Base-by-base conservation (phyloP, 805 yeast genomes). In the Yarrowia bubula region DNA sequence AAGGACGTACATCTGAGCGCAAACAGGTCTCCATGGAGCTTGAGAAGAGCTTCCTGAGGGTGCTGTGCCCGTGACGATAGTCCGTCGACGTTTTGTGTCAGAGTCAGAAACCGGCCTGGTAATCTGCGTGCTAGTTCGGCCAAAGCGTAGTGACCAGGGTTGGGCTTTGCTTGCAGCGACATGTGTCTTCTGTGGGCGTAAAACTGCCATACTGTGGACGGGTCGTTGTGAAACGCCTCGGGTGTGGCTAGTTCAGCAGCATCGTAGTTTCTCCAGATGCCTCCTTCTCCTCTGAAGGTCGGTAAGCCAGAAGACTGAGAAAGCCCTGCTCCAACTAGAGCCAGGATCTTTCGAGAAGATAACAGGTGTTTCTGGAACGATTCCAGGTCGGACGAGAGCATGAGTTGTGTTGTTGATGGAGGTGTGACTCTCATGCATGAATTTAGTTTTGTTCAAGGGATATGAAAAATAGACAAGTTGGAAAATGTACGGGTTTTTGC, bases 131-230 rank as follows among this genome's bases (percentile, higher is more conserved):
- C 83, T 41, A 92, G 78, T 72, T 81, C 80, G 0, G 93, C 87
- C 53, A 91, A 75, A 1, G 92, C 88, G 58, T 71, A 72, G 72
- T 91, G 97, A 0, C 93, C 96, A 9, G 71, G 74, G 71, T 91
- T 91, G 0, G 97, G 97, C 57, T 71, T 74, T 0, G 93, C 90
- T 50, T 75, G 75, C 61, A 89, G 76, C 0, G 96, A 92, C 57
- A 78, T 78, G 53, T 76, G 80, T 50, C 97, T 73, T 67, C 96
- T 76, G 74, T 84, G 84, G 4, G 90, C 80, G 74, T 92, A 91
- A 71, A 89, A 91, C 72, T 89, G 93, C 97, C 97, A 91, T 8
- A 92, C 97, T 9, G 90, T 78, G 0, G 90, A 89, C 0, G 97
- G 96, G 72, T 91, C 92, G 17, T 79, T 78, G 66, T 86, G 83